phyloP scores from a whole-genome alignment of 2,329 filamentous ascomycete species.

The Aspergillus tamarii region DNA sequence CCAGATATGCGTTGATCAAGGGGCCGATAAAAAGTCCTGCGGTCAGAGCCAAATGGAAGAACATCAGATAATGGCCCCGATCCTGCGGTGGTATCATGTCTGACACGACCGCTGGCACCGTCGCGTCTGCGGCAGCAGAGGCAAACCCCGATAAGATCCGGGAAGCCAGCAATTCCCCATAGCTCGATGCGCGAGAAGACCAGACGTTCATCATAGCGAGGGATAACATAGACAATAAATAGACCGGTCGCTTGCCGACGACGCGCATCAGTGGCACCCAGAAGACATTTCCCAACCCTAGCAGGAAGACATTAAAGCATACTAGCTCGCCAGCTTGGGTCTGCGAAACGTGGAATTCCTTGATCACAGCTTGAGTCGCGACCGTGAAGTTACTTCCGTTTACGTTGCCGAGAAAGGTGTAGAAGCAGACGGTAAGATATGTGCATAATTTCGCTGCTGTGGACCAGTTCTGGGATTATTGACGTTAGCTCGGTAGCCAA shows the following conservation, averaged over 20 bases:
- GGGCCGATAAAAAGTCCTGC: constrained; percentile 43
- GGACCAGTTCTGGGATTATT: constrained; percentile 26
- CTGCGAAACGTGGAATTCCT: constrained; percentile 31
- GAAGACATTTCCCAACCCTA: constrained; percentile 29
- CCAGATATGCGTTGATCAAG: constrained; percentile 33
- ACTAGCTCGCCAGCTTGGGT: constrained; percentile 29
- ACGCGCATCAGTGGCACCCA: constrained; percentile 32
- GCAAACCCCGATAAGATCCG: constrained; percentile 33
- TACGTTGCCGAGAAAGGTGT: constrained; percentile 45
- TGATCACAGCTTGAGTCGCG: constrained; percentile 34
- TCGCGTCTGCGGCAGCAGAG: constrained; percentile 38
- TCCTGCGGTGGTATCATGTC: constrained; percentile 41
- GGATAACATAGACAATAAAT: constrained; percentile 36
- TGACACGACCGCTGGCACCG: constrained; percentile 38
- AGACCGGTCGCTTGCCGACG: constrained; percentile 43
- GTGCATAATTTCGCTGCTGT: constrained; percentile 26
- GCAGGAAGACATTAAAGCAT: constrained; percentile 31
- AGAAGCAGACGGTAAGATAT: constrained; percentile 42
- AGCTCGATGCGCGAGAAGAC: constrained; percentile 32
- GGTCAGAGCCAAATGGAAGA: constrained; percentile 41
- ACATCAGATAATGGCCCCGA: constrained; percentile 43
- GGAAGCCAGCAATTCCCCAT: constrained; percentile 30
- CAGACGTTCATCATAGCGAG: constrained; percentile 41
- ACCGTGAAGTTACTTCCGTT: constrained; percentile 45
- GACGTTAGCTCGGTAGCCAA: neutral